A percentile compares a stretch with the other conserved stretches of the same genome.
These are phyloP conservation scores for Gelatoporia subvermispora DNA, from an alignment of 768 basidiomycete species.

Conservation along the genomic window DNA sequence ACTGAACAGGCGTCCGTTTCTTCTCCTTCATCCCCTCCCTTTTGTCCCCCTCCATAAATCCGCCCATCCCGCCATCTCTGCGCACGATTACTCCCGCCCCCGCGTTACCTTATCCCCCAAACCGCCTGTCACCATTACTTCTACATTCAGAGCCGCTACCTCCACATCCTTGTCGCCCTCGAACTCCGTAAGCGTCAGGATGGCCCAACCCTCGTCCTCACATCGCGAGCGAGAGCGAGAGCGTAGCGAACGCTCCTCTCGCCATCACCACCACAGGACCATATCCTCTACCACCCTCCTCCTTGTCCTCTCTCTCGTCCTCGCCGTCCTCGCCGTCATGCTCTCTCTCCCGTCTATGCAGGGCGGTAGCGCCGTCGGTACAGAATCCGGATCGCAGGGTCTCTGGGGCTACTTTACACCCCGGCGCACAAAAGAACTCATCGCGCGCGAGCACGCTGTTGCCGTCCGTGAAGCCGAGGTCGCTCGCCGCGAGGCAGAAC, in stretches of 20 bases:
- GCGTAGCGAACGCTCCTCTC: constrained; percentile 52
- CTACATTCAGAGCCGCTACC: constrained; percentile 54
- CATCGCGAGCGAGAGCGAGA: constrained; percentile 54
- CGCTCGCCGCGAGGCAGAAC: constrained; percentile 82
- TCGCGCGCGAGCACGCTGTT: constrained; percentile 74
- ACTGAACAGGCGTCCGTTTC: constrained; percentile 15
- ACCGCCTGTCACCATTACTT: constrained; percentile 49
- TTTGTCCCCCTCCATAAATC: constrained; percentile 18
- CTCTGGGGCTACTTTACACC: constrained; percentile 75
- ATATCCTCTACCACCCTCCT: constrained; percentile 88
- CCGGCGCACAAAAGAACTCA: constrained; percentile 75
- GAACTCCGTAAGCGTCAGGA: constrained; percentile 64
- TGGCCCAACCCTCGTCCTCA: constrained; percentile 85
- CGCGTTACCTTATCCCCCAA: constrained; percentile 19
- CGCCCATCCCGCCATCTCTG: constrained; percentile 17
- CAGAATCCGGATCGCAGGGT: constrained; percentile 40
- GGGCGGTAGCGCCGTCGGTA: constrained; percentile 21
- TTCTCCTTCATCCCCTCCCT: constrained; percentile 18
- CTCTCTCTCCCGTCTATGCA: constrained; percentile 67
- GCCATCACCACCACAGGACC: constrained; percentile 76
- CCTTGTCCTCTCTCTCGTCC: constrained; percentile 77
- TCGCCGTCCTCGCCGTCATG: constrained; percentile 89
- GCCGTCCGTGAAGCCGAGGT: constrained; percentile 85
- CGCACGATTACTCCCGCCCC: constrained; percentile 3
- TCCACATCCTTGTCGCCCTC: constrained; percentile 76